phyloP scores from a whole-genome alignment of 163 green algal genomes.

The Prototheca stagnorum region DNA sequence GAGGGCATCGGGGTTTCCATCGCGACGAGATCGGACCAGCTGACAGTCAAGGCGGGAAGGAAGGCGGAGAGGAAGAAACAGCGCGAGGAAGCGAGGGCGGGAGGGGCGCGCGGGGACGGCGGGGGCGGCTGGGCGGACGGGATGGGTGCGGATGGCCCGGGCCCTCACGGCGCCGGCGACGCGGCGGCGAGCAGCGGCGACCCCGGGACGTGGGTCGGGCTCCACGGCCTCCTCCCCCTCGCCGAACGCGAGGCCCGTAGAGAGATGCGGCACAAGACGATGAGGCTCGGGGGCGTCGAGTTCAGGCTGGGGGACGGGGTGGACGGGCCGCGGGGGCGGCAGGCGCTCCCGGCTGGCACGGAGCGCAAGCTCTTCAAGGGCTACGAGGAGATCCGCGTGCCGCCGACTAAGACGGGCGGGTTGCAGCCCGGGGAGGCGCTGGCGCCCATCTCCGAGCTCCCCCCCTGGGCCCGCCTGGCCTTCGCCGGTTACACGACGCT shows the following conservation, averaged over 20 bases:
- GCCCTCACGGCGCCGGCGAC: no score
- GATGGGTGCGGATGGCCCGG: no score
- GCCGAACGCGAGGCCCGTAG: conserved; percentile 28
- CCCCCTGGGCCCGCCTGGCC: conserved; percentile 71
- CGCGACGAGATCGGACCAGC: no score
- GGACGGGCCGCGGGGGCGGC: conserved; percentile 8
- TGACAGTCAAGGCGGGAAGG: no score
- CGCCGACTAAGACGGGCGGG: conserved; percentile 31
- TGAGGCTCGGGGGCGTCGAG: conserved; percentile 26
- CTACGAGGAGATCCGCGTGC: conserved; percentile 93
- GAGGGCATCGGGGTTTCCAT: no score
- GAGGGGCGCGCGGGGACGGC: no score
- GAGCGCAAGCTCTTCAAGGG: conserved; percentile 73
- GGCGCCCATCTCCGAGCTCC: conserved; percentile 63
- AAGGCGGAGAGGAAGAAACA: no score
- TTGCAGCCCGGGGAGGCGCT: conserved; percentile 27
- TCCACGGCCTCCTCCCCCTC: conserved; percentile 30
- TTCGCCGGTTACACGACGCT: conserved; percentile 70
- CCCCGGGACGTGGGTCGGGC: conserved; percentile 28
- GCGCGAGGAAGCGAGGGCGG: no score
- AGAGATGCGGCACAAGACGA: conserved; percentile 9
- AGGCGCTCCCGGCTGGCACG: conserved; percentile 58
- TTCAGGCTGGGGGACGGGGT: conserved; percentile 44
- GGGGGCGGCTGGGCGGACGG: no score
- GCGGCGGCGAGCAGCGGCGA: no score